Conservation (phyloP, 1,284 basidiomycete genomes). For the Rhodotorula sp. region DNA sequence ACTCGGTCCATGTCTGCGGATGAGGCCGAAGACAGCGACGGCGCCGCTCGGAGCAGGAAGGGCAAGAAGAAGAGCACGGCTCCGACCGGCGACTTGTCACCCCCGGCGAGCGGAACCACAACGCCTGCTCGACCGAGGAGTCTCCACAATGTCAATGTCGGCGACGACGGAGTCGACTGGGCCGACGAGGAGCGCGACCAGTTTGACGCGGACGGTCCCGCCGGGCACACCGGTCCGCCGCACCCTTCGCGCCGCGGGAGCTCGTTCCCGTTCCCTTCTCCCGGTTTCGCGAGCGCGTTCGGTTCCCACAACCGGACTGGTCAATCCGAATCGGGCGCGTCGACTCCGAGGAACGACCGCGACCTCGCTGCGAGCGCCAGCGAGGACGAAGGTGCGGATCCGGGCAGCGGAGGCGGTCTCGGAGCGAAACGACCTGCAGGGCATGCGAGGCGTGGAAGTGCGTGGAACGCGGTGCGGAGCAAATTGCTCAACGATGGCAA, state of each 20-base stretch:
- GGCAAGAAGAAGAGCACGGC: neutral
- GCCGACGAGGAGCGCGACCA: slow-evolving; percentile 38
- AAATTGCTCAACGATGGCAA: slow-evolving; percentile 3
- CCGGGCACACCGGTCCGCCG: neutral
- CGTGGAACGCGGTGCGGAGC: slow-evolving; percentile 33
- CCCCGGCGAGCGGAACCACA: neutral
- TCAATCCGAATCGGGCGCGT: slow-evolving; percentile 14
- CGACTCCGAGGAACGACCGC: slow-evolving; percentile 21
- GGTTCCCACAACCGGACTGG: neutral
- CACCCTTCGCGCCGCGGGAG: neutral
- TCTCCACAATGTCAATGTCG: neutral
- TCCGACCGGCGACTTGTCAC: neutral
- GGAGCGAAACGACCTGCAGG: slow-evolving; percentile 11
- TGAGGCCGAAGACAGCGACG: neutral
- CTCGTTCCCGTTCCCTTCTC: neutral
- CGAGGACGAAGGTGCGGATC: slow-evolving; percentile 4
- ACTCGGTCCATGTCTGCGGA: neutral
- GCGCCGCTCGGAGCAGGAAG: neutral
- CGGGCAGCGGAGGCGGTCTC: neutral
- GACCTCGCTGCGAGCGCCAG: slow-evolving; percentile 5
- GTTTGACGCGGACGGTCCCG: slow-evolving; percentile 29
- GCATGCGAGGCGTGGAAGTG: slow-evolving; percentile 20
- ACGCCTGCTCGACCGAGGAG: slow-evolving; percentile 9
- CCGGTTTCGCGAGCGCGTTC: neutral
- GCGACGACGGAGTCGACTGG: slow-evolving; percentile 14